Percentiles rank a stretch among this genome's conserved stretches.
phyloP scores from a whole-genome alignment of 331 rosid genomes.

The Acacia concinna region DNA sequence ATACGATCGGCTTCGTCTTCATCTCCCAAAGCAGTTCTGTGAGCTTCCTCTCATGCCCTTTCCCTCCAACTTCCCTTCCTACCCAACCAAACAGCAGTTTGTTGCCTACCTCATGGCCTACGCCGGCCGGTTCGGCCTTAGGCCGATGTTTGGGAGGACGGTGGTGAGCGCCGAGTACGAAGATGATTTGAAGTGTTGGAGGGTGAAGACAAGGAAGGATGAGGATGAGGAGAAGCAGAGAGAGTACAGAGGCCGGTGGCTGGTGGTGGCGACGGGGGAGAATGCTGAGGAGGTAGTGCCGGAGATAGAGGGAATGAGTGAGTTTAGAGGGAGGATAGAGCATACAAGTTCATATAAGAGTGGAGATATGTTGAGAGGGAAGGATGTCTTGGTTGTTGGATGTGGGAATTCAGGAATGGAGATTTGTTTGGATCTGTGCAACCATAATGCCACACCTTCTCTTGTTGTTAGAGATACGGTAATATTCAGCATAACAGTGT shows the following conservation, averaged over 20 bases:
- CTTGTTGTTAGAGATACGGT: conserved; percentile 79
- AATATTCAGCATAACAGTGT: background rate
- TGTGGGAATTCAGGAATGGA: conserved; percentile 96
- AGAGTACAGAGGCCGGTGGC: conserved; percentile 57
- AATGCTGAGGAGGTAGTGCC: conserved; percentile 73
- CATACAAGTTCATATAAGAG: conserved; percentile 71
- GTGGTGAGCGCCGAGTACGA: conserved; percentile 65
- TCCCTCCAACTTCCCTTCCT: conserved; percentile 63
- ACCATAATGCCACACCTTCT: conserved; percentile 66
- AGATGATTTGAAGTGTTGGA: conserved; percentile 42
- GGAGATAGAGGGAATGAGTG: conserved; percentile 52
- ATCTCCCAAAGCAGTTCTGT: conserved; percentile 81
- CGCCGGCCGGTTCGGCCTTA: conserved; percentile 46
- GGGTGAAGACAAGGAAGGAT: conserved; percentile 38
- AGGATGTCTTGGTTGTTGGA: conserved; percentile 79
- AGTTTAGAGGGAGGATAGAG: conserved; percentile 55
- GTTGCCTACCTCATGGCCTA: conserved; percentile 52
- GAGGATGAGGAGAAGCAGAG: conserved; percentile 24
- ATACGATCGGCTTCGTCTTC: conserved; percentile 78
- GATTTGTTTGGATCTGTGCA: conserved; percentile 76
- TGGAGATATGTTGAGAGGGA: conserved; percentile 55
- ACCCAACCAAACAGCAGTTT: conserved; percentile 81
- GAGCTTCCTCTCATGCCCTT: conserved; percentile 73
- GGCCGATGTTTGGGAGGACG: conserved; percentile 44
- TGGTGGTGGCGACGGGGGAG: conserved; percentile 79